Evolutionary conservation across 306 rosid genomes (phyloP), one percentile per base, ranked within the genome.

Genomic region (Begonia masoniana): DNA sequence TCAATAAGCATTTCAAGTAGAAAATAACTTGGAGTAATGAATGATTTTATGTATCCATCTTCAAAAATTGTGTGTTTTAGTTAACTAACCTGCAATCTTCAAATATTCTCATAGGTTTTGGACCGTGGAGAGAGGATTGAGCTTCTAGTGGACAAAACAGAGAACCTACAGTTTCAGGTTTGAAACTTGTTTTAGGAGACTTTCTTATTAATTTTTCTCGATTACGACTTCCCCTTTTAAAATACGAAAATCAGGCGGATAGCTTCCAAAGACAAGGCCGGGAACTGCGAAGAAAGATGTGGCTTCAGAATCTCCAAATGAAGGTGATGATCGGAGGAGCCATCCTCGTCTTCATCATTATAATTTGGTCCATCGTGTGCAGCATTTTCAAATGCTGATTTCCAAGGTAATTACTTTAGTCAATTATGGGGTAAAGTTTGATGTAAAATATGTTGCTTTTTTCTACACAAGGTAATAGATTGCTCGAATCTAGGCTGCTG

Each of bases 231-330:
- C 35, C 35, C 6, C 35, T 61, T 48, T 62, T 3, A 52, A 51
- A 43, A 10, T 53, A 17, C 1, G 19, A 61, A 61, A 71, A 66
- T 39, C 74, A 91, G 97, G 97, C 97, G 12, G 97, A 91, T 63
- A 91, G 95, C 76, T 91, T 91, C 66, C 97, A 91, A 69, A 83
- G 97, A 82, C 97, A 91, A 75, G 97, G 97, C 15, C 76, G 96
- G 76, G 91, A 83, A 61, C 73, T 91, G 47, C 78, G 97, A 52
- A 68, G 97, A 59, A 91, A 81, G 72, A 91, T 91, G 96, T 91
- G 94, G 97, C 78, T 91, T 71, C 97, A 91, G 79, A 83, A 68
- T 74, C 81, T 91, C 64, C 92, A 63, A 47, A 75, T 91, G 94
- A 91, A 91, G 76, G 80, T 91, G 75, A 81, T 91, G 80, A 76